Conservation (phyloP, 371 early-diverging fungal species). For the Mucor saturninus region DNA sequence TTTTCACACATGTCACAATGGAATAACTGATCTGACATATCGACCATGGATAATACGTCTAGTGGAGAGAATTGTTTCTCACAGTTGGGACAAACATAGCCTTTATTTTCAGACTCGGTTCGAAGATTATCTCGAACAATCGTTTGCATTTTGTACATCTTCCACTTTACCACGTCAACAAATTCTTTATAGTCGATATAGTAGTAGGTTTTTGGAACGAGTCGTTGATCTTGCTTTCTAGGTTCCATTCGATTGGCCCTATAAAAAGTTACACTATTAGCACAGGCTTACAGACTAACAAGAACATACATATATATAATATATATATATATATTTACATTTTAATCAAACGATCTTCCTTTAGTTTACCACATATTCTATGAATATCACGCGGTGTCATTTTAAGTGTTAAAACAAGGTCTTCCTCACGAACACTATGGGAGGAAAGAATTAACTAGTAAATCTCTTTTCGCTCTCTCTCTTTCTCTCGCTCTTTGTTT, state of each 20-base stretch:
- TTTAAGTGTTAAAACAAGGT: conserved; percentile 70
- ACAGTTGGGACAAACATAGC: conserved; percentile 72
- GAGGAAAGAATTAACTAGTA: not conserved
- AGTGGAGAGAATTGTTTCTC: conserved; percentile 58
- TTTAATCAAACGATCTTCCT: conserved; percentile 76
- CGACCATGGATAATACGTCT: conserved; percentile 61
- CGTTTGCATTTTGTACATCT: conserved; percentile 85
- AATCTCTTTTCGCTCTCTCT: not conserved
- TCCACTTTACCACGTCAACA: conserved; percentile 92
- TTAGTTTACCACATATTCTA: conserved; percentile 79
- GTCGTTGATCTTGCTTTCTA: conserved; percentile 65
- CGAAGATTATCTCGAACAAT: conserved; percentile 72
- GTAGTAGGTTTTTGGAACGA: conserved; percentile 78
- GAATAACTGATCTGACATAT: conserved; percentile 55
- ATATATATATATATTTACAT: conserved; percentile 46
- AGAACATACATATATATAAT: not conserved
- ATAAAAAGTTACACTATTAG: not conserved
- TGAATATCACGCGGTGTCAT: conserved; percentile 76
- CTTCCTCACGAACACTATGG: conserved; percentile 71
- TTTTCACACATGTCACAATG: conserved; percentile 66
- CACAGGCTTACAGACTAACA: conserved; percentile 13
- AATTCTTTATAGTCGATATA: conserved; percentile 92
- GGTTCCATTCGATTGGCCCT: conserved; percentile 69
- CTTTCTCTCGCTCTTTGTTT: conserved; percentile 16
- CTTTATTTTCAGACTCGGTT: conserved; percentile 75